phyloP scores from a whole-genome alignment of 2,329 filamentous ascomycete species.

The Truncatella angustata region DNA sequence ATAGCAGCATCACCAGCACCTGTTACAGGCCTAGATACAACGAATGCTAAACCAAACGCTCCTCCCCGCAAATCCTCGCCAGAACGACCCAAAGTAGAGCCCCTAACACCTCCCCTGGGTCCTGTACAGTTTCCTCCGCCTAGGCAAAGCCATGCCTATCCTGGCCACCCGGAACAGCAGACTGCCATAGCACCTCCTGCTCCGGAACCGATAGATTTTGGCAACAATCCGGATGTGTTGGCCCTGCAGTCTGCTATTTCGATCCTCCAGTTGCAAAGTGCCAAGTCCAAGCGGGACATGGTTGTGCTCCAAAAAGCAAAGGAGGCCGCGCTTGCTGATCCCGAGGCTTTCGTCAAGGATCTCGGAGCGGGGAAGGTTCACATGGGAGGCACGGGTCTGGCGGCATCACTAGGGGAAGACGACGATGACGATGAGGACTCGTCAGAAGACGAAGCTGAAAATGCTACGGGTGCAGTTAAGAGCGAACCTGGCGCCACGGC shows the following conservation, averaged over 20 bases:
- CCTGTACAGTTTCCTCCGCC: constrained; percentile 30
- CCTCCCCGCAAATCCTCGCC: constrained; percentile 40
- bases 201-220: constrained; percentile 54
- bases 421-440: constrained; percentile 24
- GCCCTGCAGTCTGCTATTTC: constrained; percentile 83
- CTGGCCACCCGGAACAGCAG: constrained; percentile 17
- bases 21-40: background rate
- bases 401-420: constrained; percentile 16
- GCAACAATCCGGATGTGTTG: constrained; percentile 78
- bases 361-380: constrained; percentile 61
- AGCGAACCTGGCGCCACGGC: background rate
- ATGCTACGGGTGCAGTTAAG: background rate
- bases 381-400: constrained; percentile 21
- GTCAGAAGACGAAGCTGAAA: constrained; percentile 4
- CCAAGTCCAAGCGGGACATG: constrained; percentile 75
- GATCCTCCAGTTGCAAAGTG: constrained; percentile 81
- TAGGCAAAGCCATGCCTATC: constrained; percentile 24
- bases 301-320: constrained; percentile 68
- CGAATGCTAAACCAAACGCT: background rate
- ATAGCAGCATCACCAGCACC: background rate
- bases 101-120: constrained; percentile 50
- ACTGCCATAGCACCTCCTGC: constrained; percentile 36
- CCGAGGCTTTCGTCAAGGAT: constrained; percentile 69
- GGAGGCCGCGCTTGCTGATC: constrained; percentile 66
- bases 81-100: constrained; percentile 49